Base-by-base conservation (phyloP, 75 land plant species). In the Isoetes taiwanensis region DNA sequence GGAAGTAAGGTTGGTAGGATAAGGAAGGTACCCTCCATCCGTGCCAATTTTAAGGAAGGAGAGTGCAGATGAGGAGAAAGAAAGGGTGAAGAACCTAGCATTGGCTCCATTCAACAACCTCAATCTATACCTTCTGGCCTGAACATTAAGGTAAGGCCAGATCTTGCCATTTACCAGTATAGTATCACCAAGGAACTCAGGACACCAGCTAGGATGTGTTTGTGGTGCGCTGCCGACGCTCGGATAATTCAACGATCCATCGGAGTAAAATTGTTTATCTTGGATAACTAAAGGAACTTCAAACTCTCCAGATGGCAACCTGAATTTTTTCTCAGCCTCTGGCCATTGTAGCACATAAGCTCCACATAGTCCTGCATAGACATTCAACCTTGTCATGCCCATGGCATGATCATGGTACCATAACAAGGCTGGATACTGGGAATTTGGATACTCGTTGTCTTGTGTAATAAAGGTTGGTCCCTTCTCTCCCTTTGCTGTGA, bases 401-500 rank as follows among this genome's bases (percentile, higher is more conserved):
- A 83, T 56, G 34, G 84, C 78, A 35, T 86, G 93, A 58, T 86
- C 93, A 57, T 81, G 88, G 73, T 85, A 85, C 90, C 90, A 85
- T 19, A 85, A 39, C 30, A 66, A 76, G 16, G 80, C 80, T 0
- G 93, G 76, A 2, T 35, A 27, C 32, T 70, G 74, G 5, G 32
- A 30, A 37, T 69, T 73, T 28, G 16, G 31, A 31, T 73, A 73
- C 6, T 11, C 24, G 57, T 55, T 68, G 0, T 33, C 41, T 27
- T 14, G 8, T 12, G 37, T 55, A 26, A 38, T 29, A 58, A 53
- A 73, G 11, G 59, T 28, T 12, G 75, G 72, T 0, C 91, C 91
- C 23, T 38, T 63, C 6, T 64, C 68, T 1, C 34, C 32, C 0
- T 56, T 62, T 6, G 52, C 25, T 14, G 93, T 86, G 76, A 73